Evolutionary conservation across 2,329 filamentous ascomycete species (phyloP).

Genomic region (Truncatella angustata): DNA sequence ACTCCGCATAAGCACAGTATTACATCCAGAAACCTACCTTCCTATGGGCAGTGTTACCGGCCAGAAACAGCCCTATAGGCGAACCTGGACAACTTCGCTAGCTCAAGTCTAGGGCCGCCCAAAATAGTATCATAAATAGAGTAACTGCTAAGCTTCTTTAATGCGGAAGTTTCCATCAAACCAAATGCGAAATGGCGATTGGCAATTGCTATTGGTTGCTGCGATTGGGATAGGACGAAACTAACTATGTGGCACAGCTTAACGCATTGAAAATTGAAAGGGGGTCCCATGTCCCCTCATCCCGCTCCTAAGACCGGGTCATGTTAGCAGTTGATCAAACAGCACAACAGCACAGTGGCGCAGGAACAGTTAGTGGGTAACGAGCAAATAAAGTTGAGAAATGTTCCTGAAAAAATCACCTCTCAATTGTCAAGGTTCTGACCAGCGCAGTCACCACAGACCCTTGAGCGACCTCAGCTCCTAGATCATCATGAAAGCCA

Average conservation of each 20-base stretch:
- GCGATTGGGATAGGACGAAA: not conserved
- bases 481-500: too few relatives aligned
- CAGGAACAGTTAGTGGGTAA: too few relatives aligned
- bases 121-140: not conserved
- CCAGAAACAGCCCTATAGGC: not conserved
- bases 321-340: too few relatives aligned
- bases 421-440: not conserved
- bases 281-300: too few relatives aligned
- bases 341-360: too few relatives aligned
- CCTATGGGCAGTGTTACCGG: not conserved
- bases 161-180: not conserved
- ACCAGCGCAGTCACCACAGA: not conserved
- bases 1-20: too few relatives aligned
- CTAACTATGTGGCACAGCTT: too few relatives aligned
- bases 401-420: not conserved
- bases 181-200: not conserved
- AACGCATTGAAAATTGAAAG: too few relatives aligned
- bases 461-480: not conserved
- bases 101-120: not conserved
- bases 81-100: not conserved
- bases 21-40: too few relatives aligned
- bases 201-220: not conserved
- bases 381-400: not conserved
- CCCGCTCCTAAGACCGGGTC: too few relatives aligned
- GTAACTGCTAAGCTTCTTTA: not conserved